Base-by-base conservation (phyloP, 208 protist genomes). In the Blastocrithidia nonstop region DNA sequence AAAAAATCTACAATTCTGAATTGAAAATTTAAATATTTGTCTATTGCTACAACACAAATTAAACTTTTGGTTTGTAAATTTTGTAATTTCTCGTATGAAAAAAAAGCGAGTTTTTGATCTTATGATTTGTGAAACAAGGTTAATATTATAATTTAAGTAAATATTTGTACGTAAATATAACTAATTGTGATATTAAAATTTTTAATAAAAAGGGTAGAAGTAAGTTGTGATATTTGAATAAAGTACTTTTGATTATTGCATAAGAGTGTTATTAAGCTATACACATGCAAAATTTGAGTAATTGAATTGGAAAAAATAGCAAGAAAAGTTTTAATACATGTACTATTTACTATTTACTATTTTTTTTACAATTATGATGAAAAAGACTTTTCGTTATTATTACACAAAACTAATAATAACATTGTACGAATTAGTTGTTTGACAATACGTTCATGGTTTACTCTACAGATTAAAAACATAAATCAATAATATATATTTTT, bases 291-390 rank as follows among this genome's bases (percentile, higher is more conserved):
- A 6, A 21, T 39, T 6, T 6, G 4, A 24, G 6, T 24, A 39
- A 39, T 39, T 17, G 2, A 39, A 39, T 21, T 17, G 35, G 22
- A 24, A 39, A 39, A 39, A 24, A 39, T 7, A 21, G 22, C 35
- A 39, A 6, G 4, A 39, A 24, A 39, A 39, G 6, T 16, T 21
- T 39, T 39, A 39, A 42, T 35, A 32, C 9, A 60, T n/a, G 33
- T 45, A 25, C 15, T 29, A 45, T 13, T 24, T n/a, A 39, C 17
- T 16, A 45, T 51, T 21, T 32, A 8, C 15, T 39, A 4, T 24
- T 6, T 2, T 6, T 24, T 24, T n/a, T 35, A 13, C 13, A 15
- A 21, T 39, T 39, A n/a, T n/a, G n/a, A n/a, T n/a, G n/a, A n/a
- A n/a, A n/a, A n/a, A n/a, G n/a, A n/a, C n/a, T n/a, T n/a, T n/a